phyloP scores from a whole-genome alignment of 2,329 filamentous ascomycete species.

The Mycogone perniciosa region DNA sequence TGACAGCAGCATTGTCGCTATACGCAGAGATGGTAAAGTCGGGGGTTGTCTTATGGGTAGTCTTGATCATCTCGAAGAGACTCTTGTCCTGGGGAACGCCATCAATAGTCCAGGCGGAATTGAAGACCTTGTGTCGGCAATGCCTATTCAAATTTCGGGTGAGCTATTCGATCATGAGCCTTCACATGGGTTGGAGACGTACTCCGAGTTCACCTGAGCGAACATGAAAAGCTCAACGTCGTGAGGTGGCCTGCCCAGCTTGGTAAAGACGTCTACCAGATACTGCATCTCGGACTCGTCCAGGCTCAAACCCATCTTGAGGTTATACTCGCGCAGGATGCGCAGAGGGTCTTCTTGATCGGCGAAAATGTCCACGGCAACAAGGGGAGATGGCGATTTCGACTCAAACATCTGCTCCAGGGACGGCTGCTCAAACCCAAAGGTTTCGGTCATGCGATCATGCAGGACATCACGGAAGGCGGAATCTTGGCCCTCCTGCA shows the following conservation, averaged over 20 bases:
- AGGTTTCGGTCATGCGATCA: conserved; percentile 92
- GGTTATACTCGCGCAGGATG: conserved; percentile 76
- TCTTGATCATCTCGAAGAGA: conserved; percentile 92
- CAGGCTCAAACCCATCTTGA: conserved; percentile 74
- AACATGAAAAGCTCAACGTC: conserved; percentile 99
- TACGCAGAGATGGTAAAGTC: conserved; percentile 89
- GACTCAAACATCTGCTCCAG: conserved; percentile 75
- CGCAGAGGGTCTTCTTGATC: conserved; percentile 59
- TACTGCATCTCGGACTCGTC: conserved; percentile 90
- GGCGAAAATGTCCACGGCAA: conserved; percentile 68
- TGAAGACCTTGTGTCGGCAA: conserved; percentile 83
- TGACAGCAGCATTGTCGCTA: conserved; percentile 94
- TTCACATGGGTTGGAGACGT: conserved; percentile 1
- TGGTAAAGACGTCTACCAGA: conserved; percentile 57
- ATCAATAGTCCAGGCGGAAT: conserved; percentile 93
- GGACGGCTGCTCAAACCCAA: conserved; percentile 61
- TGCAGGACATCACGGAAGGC: conserved; percentile 66
- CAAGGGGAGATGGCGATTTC: conserved; percentile 53
- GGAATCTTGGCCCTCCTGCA: conserved; percentile 39
- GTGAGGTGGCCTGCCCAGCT: conserved; percentile 56
- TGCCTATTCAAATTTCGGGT: conserved; percentile 39
- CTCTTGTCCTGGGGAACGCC: conserved; percentile 71
- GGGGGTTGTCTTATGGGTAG: conserved; percentile 80
- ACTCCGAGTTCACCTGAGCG: conserved; percentile 94
- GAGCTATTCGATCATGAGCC: conserved; percentile 6